phyloP scores from a whole-genome alignment of 2,329 filamentous ascomycete species.

The Aphanocladium album region DNA sequence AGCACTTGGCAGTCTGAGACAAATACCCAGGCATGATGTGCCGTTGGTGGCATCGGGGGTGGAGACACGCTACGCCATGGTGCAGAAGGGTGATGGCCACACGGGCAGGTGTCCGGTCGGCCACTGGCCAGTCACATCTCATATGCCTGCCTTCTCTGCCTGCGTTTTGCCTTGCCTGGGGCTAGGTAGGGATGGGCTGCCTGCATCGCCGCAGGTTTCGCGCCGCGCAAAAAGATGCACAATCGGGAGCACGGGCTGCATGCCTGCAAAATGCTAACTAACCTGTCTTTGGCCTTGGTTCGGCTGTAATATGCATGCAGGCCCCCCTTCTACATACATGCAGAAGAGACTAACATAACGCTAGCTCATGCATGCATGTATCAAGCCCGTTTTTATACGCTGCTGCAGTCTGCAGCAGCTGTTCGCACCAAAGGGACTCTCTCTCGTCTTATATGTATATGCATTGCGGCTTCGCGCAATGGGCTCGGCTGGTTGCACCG shows the following conservation, averaged over 20 bases:
- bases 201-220: no score
- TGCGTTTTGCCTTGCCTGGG: neutral
- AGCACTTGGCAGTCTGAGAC: neutral
- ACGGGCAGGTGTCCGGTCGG: constrained; percentile 1
- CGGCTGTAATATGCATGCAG: neutral
- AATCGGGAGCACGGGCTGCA: neutral
- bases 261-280: neutral
- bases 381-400: neutral
- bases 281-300: neutral
- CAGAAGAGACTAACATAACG: neutral
- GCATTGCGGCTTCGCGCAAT: neutral
- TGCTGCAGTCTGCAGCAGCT: neutral
- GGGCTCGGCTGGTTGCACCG: neutral
- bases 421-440: neutral
- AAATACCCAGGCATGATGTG: neutral
- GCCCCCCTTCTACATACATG: neutral
- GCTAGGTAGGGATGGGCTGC: neutral
- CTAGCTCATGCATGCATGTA: neutral
- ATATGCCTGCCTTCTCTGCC: neutral
- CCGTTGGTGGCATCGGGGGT: constrained; percentile 6
- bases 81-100: neutral
- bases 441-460: neutral
- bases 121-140: constrained; percentile 9
- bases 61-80: neutral
- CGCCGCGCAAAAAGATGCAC: no score